Evolutionary conservation across 2,329 filamentous ascomycete species (phyloP), one percentile per base, ranked within the genome.

Genomic region (Boeremia exigua): DNA sequence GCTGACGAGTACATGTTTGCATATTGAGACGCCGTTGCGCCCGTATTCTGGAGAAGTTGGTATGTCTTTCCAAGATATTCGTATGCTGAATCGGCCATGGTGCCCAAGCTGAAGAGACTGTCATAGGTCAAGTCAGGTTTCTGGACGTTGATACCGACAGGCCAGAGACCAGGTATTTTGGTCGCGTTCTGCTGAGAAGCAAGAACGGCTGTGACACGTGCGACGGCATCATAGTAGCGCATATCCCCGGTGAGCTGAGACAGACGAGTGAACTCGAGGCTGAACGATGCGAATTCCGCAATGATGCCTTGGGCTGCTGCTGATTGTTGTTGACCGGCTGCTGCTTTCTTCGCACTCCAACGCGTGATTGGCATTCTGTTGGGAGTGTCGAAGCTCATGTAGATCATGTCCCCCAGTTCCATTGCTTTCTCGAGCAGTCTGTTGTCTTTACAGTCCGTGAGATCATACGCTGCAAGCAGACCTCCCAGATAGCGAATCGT

Each of bases 401-500:
- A 86, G 30, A 89, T 75, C 72, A 88, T 77, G 47, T 87, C 82
- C 14, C 81, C 87, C 6, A 89, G 75, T 71, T 88, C 84, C 2
- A 78, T 75, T 0, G 86, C 85, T 69, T 89, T 88, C 27, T 74
- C 73, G 17, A 89, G 76, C 42, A 89, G 73, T 15, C 78, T 75
- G 11, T 11, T 56, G 28, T 79, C 74, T 49, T 80, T 75, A 43
- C 80, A 80, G 34, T 78, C 77, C 59, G 84, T 88, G 15, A 89
- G 70, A 65, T 90, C 87, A 66, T 88, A 88, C 0, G 87, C 87
- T 8, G 84, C 81, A 44, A 90, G 69, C 46, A 89, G 80, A 0
- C 87, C 87, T n/a, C 87, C 87, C 0, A 90, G 80, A 65, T 89
- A 89, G 36, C 88, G 83, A 49, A 89, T 89, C 15, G 81, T 88